Evolutionary conservation across 768 basidiomycete species (phyloP).

Genomic region (Suillus hirtellus): DNA sequence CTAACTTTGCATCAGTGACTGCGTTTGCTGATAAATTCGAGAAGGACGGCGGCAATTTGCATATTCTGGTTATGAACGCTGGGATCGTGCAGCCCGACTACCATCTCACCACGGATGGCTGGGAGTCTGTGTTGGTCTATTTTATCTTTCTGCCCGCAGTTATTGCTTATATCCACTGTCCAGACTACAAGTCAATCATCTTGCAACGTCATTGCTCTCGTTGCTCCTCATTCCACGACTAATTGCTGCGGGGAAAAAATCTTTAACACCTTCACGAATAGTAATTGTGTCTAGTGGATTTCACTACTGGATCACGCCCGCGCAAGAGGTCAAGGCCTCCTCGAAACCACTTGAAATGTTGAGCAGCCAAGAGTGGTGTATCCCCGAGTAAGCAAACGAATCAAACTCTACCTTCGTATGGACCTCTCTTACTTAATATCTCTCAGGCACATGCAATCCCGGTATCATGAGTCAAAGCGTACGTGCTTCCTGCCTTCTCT

Average conservation of each 20-base stretch:
- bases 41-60: slow-evolving; percentile 13
- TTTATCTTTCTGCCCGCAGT: not conserved
- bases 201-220: slow-evolving; percentile 32
- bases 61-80: slow-evolving; percentile 49
- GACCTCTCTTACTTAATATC: too few relatives aligned
- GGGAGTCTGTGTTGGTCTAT: slow-evolving; percentile 42
- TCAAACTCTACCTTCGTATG: too few relatives aligned
- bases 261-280: slow-evolving; percentile 26
- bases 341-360: slow-evolving; percentile 28
- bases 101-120: slow-evolving; percentile 40
- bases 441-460: slow-evolving; percentile 20
- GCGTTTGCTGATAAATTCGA: slow-evolving; percentile 24
- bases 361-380: slow-evolving; percentile 22
- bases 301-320: slow-evolving; percentile 23
- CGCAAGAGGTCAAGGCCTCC: slow-evolving; percentile 21
- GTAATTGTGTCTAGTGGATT: slow-evolving; percentile 34
- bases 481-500: not conserved
- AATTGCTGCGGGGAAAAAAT: slow-evolving; percentile 24
- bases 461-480: slow-evolving; percentile 31
- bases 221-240: slow-evolving; percentile 35
- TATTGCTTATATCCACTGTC: not conserved
- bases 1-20: too few relatives aligned
- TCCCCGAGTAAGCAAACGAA: slow-evolving; percentile 17
- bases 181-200: slow-evolving; percentile 39
- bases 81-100: slow-evolving; percentile 23